A percentile compares a stretch with the other conserved stretches of the same genome.
phyloP scores from a whole-genome alignment of 192 early-diverging fungal species.

The Gryganskiella cystojenkinii region DNA sequence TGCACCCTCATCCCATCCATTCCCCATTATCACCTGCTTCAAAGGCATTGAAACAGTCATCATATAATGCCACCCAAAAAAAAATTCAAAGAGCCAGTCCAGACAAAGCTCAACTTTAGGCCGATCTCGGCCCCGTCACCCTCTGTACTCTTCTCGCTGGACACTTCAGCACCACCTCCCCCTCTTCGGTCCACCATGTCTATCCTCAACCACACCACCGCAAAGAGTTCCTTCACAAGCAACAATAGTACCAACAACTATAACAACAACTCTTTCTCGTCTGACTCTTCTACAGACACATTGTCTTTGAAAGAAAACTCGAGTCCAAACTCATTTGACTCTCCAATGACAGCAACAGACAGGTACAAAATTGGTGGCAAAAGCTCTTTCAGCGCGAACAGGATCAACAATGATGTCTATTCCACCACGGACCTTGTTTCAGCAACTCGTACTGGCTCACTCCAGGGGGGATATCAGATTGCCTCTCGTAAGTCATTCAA shows the following conservation, averaged over 20 bases:
- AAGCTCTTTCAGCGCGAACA: not conserved
- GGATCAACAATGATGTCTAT: not conserved
- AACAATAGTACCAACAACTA: not conserved
- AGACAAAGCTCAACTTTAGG: conserved; percentile 44
- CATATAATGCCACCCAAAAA: conserved; percentile 43
- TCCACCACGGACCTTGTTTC: conserved; percentile 1
- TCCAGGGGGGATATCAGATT: too few relatives aligned
- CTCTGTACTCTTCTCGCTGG: conserved; percentile 3
- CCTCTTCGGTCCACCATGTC: conserved; percentile 23
- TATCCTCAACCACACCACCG: conserved; percentile 13
- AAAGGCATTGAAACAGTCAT: not conserved
- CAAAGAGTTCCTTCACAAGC: not conserved
- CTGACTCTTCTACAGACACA: too few relatives aligned
- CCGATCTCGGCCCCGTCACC: conserved; percentile 12
- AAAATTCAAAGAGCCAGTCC: conserved; percentile 22
- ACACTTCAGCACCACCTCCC: not conserved
- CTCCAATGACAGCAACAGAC: conserved; percentile 2
- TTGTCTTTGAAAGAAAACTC: not conserved
- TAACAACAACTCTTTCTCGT: not conserved
- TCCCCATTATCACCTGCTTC: too few relatives aligned
- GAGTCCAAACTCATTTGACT: not conserved
- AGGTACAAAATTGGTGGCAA: conserved; percentile 41
- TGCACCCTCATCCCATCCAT: too few relatives aligned
- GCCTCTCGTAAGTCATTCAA: too few relatives aligned
- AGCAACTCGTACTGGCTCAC: too few relatives aligned